A percentile compares a stretch with the other conserved stretches of the same genome.
These are phyloP conservation scores for Stygiomarasmius scandens DNA, from an alignment of 1,284 basidiomycete species.

Conservation along the genomic window DNA sequence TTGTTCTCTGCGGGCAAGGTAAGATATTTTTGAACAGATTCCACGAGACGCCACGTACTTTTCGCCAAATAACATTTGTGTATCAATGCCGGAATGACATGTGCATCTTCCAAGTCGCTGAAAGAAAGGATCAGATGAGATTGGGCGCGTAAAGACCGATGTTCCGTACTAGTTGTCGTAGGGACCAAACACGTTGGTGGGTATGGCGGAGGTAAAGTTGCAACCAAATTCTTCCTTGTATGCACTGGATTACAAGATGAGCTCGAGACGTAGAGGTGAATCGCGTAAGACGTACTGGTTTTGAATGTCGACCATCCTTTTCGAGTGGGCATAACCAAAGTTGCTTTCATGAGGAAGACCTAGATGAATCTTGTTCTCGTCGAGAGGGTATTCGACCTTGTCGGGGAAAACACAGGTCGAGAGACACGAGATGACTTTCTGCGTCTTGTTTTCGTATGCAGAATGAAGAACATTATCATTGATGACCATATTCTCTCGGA, in stretches of 20 bases:
- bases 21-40: slow-evolving; percentile 5
- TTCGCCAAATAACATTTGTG: slow-evolving; percentile 90
- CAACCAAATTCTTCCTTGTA: slow-evolving; percentile 90
- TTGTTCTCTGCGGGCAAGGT: slow-evolving; percentile 62
- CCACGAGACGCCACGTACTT: slow-evolving; percentile 46
- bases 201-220: slow-evolving; percentile 91
- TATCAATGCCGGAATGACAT: slow-evolving; percentile 88
- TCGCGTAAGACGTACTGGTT: slow-evolving; percentile 68
- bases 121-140: slow-evolving; percentile 10
- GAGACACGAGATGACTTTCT: slow-evolving; percentile 84
- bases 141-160: neutral
- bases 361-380: slow-evolving; percentile 85
- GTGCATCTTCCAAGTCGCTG: slow-evolving; percentile 85
- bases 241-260: slow-evolving; percentile 50
- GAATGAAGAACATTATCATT: slow-evolving; percentile 88
- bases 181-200: slow-evolving; percentile 89
- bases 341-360: slow-evolving; percentile 89
- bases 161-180: slow-evolving; percentile 73
- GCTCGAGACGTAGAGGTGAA: too few relatives aligned
- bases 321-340: slow-evolving; percentile 92
- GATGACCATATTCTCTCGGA: slow-evolving; percentile 88
- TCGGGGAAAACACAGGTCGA: slow-evolving; percentile 91
- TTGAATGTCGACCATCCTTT: slow-evolving; percentile 91
- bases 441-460: slow-evolving; percentile 61
- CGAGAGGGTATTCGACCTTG: slow-evolving; percentile 85